Conservation (phyloP, 208 protist genomes). For the Acanthamoeba divionensis region DNA sequence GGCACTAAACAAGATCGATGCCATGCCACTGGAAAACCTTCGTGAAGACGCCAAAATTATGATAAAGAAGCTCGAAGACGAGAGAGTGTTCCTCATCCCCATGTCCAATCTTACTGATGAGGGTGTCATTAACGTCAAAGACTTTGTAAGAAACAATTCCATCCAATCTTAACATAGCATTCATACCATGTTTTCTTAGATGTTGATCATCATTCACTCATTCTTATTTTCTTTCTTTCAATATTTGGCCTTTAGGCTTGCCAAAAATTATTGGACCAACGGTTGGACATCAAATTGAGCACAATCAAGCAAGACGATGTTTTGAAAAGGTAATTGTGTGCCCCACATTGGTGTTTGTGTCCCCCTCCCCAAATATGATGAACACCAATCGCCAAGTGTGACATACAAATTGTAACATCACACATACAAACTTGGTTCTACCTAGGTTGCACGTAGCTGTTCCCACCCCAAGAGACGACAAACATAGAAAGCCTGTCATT, state of each 20-base stretch:
- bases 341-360: too few relatives aligned
- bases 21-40: conserved; percentile 80
- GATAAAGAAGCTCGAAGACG: conserved; percentile 49
- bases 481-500: conserved; percentile 58
- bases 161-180: background rate
- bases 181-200: background rate
- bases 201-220: background rate
- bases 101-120: conserved; percentile 95
- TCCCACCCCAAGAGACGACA: conserved; percentile 85
- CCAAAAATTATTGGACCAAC: conserved; percentile 91
- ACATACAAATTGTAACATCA: too few relatives aligned
- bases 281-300: conserved; percentile 92
- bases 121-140: conserved; percentile 78
- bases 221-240: background rate
- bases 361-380: too few relatives aligned
- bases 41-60: conserved; percentile 59
- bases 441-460: conserved; percentile 74
- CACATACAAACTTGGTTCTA: conserved; percentile 53
- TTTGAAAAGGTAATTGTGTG: too few relatives aligned
- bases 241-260: conserved; percentile 82
- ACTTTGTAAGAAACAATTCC: conserved; percentile 8
- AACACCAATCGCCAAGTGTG: conserved; percentile 79
- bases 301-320: conserved; percentile 86
- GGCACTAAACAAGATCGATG: conserved; percentile 98
- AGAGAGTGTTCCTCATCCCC: conserved; percentile 80